Evolutionary conservation across 129 eudicot genomes (phyloP).

Genomic region (Artemisia annua): DNA sequence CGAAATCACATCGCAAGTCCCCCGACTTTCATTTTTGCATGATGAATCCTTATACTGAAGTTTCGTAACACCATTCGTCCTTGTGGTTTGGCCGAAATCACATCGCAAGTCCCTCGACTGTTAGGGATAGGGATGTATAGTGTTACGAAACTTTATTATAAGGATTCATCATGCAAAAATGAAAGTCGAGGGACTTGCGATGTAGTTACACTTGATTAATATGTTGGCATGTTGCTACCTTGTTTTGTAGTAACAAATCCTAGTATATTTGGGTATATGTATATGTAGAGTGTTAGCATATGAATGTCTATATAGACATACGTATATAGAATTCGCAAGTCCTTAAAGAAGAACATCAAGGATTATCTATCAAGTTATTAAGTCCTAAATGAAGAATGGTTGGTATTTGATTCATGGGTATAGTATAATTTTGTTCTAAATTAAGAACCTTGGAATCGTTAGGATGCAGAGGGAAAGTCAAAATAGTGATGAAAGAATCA

Average conservation of each 20-base stretch:
- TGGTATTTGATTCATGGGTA: constrained; percentile 2
- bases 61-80: too few species aligned
- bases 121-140: too few species aligned
- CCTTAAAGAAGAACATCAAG: background rate
- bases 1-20: too few species aligned
- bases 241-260: too few species aligned
- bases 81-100: too few species aligned
- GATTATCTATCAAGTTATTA: background rate
- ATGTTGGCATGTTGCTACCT: background rate
- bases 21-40: too few species aligned
- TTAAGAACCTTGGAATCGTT: background rate
- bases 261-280: background rate
- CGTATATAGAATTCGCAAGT: background rate
- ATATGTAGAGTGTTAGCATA: background rate
- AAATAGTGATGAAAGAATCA: constrained; percentile 27
- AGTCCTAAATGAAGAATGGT: background rate
- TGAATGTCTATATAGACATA: background rate
- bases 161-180: too few species aligned
- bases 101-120: too few species aligned
- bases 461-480: constrained; percentile 58
- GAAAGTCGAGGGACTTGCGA: too few species aligned
- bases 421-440: constrained; percentile 3
- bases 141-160: too few species aligned
- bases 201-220: background rate
- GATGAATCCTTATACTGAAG: too few species aligned